Evolutionary conservation across 768 basidiomycete genomes (phyloP).

Genomic region (Sporobolomyces pararoseus): DNA sequence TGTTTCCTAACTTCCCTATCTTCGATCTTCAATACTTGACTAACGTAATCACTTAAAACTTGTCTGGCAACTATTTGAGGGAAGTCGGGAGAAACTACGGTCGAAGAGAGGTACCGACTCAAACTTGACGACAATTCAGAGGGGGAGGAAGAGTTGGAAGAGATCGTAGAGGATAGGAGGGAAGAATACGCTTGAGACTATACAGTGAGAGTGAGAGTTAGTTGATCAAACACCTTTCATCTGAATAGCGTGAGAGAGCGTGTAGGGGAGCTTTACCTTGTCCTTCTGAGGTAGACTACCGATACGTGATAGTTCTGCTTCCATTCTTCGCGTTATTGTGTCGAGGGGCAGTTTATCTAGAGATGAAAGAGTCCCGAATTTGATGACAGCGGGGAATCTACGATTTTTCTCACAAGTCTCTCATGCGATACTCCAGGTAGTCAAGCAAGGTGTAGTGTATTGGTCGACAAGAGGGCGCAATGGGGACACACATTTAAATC

Average conservation of each 20-base stretch:
- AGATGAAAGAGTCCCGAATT: too few relatives aligned
- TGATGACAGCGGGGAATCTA: too few relatives aligned
- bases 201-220: not conserved
- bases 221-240: not conserved
- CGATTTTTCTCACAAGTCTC: too few relatives aligned
- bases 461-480: too few relatives aligned
- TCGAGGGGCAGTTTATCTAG: too few relatives aligned
- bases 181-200: conserved; percentile 32
- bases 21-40: conserved; percentile 58
- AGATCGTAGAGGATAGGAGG: conserved; percentile 31
- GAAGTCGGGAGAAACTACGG: conserved; percentile 23
- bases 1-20: conserved; percentile 60
- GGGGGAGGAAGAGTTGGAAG: conserved; percentile 22
- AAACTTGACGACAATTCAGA: conserved; percentile 9
- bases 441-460: too few relatives aligned
- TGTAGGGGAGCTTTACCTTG: conserved; percentile 70
- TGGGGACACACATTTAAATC: too few relatives aligned
- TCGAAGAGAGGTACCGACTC: conserved; percentile 21
- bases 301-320: conserved; percentile 24
- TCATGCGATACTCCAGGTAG: too few relatives aligned
- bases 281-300: conserved; percentile 62
- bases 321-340: conserved; percentile 11
- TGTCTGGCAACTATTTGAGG: conserved; percentile 68
- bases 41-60: conserved; percentile 78
- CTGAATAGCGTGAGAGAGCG: conserved; percentile 49